Evolutionary conservation across 768 basidiomycete genomes (phyloP), one percentile per base, ranked within the genome.

Genomic region (Tremella fuciformis): DNA sequence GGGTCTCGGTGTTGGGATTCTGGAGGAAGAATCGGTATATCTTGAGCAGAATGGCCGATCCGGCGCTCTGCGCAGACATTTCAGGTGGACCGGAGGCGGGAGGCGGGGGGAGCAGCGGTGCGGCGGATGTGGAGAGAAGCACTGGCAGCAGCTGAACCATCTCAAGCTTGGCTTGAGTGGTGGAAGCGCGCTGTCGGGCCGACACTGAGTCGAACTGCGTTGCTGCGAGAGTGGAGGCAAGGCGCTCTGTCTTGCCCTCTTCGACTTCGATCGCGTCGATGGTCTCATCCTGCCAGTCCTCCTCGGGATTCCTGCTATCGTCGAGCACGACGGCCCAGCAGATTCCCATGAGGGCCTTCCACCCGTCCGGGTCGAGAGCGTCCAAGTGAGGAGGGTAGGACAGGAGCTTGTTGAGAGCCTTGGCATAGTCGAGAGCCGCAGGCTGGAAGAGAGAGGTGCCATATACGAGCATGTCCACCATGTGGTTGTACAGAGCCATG

Each of bases 391-490:
- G 86, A 2, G 78, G 73, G 75, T 84, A 86, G 57, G 79, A 79
- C 52, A 89, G 78, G 8, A 97, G 70, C 58, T 78, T 80, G 55
- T 83, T 83, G 50, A 96, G 79, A 0, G 87, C 82, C 73, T 93
- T 93, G 56, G 87, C 80, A 74, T 91, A 93, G 74, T 93, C 85
- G 62, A 89, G 76, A 11, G 88, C 85, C 2, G 91, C 81, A 0
- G 85, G 84, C 2, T 79, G 69, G 59, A 86, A 81, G 13, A 96
- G 78, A 37, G 80, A 71, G 38, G 81, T 80, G 19, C 80, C 78
- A 66, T 84, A 68, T 3, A 84, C 78, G 51, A 91, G 81, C 50
- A 81, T 82, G 58, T 84, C 82, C 13, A 79, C 77, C 44, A 96
- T 78, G 70, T 92, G 88, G 8, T 80, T 80, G 53, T 88, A 79